Percentiles rank a stretch among this genome's conserved stretches.
These are phyloP conservation scores for Henningerozyma blattae DNA, from an alignment of 805 yeast species.

Conservation along the genomic window DNA sequence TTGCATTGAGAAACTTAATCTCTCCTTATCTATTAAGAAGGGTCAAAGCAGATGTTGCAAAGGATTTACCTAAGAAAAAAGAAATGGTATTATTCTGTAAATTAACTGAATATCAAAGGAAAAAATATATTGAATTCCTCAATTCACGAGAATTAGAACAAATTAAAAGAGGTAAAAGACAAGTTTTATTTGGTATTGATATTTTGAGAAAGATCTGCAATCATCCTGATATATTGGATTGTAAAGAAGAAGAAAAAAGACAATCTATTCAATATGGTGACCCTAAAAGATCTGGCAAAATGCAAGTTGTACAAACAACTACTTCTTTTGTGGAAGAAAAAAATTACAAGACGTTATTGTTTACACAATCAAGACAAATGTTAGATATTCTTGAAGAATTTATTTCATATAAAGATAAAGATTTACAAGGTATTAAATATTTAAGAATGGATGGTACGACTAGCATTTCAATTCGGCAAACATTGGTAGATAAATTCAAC, in stretches of 20 bases:
- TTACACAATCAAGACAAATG: slow-evolving; percentile 92
- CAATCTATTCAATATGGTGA: slow-evolving; percentile 34
- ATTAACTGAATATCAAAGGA: slow-evolving; percentile 64
- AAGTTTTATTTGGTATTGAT: slow-evolving; percentile 83
- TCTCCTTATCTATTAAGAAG: slow-evolving; percentile 83
- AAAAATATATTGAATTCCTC: slow-evolving; percentile 61
- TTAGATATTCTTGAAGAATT: slow-evolving; percentile 72
- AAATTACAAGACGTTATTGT: slow-evolving; percentile 70
- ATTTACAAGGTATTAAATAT: slow-evolving; percentile 32
- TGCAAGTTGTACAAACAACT: slow-evolving; percentile 75
- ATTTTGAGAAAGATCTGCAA: slow-evolving; percentile 85
- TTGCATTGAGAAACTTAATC: slow-evolving; percentile 73
- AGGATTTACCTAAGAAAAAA: slow-evolving; percentile 82
- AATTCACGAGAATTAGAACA: slow-evolving; percentile 64
- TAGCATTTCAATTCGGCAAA: slow-evolving; percentile 63
- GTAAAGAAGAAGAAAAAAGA: slow-evolving; percentile 22
- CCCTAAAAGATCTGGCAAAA: slow-evolving; percentile 65
- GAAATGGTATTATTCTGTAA: slow-evolving; percentile 92
- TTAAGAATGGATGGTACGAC: slow-evolving; percentile 94
- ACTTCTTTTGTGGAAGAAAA: slow-evolving; percentile 66
- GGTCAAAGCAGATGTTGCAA: slow-evolving; percentile 88
- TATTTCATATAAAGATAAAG: slow-evolving; percentile 30
- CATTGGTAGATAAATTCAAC: slow-evolving; percentile 72
- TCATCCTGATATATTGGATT: slow-evolving; percentile 77
- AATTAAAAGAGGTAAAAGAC: slow-evolving; percentile 62